Evolutionary conservation across 2,329 filamentous ascomycete genomes (phyloP).

Genomic region (Botrytis tulipae): DNA sequence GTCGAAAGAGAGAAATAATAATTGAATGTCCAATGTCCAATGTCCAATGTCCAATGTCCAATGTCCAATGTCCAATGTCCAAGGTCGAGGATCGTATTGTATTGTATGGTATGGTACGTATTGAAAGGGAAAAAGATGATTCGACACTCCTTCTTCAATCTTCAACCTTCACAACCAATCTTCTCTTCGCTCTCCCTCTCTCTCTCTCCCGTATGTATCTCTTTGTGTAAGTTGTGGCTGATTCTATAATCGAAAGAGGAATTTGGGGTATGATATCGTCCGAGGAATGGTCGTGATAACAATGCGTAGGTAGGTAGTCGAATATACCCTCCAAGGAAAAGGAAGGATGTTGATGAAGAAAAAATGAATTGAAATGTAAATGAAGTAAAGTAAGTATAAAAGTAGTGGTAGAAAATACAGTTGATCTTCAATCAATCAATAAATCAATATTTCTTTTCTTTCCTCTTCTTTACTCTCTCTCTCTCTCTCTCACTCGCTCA

Average conservation of each 20-base stretch:
- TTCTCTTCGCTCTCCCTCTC: background rate
- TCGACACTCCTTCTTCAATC: background rate
- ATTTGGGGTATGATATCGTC: background rate
- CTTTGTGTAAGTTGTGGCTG: background rate
- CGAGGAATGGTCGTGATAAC: background rate
- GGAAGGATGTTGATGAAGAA: background rate
- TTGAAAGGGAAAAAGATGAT: background rate
- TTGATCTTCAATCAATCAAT: background rate
- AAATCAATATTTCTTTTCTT: background rate
- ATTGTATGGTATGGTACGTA: background rate
- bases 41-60: background rate
- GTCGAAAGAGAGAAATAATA: background rate
- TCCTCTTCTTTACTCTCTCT: background rate
- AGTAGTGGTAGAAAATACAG: background rate
- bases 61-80: background rate
- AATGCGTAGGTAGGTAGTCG: background rate
- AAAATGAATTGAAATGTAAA: background rate
- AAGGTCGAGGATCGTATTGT: background rate
- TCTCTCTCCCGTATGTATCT: background rate
- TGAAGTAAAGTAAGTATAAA: background rate
- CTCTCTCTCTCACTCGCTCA: background rate
- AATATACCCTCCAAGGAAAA: background rate
- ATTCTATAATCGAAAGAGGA: background rate
- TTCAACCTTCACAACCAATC: conserved; percentile 8
- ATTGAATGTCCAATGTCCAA: background rate